A percentile compares a stretch with the other conserved stretches of the same genome.
phyloP scores from a whole-genome alignment of 306 rosid genomes.

The Inga laurina region DNA sequence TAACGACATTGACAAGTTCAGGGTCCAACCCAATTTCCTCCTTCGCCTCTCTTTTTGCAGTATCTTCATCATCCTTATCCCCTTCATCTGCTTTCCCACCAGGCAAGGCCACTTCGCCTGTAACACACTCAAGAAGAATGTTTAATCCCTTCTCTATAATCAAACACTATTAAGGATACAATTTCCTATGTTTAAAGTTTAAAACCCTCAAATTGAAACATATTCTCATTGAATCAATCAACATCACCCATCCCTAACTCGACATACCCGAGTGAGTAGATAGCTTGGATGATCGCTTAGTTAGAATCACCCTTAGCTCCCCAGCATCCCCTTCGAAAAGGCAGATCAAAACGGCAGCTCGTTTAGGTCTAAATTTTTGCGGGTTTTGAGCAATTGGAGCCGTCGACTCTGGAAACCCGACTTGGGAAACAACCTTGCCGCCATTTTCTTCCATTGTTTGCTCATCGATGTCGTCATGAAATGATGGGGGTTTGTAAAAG shows the following conservation, averaged over 20 bases:
- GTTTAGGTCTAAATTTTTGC: constrained; percentile 60
- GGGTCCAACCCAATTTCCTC: constrained; percentile 98
- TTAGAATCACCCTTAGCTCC: constrained; percentile 84
- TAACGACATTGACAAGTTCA: constrained; percentile 68
- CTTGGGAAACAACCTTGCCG: constrained; percentile 75
- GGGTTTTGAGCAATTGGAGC: constrained; percentile 53
- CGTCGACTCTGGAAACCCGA: constrained; percentile 81
- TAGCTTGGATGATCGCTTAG: constrained; percentile 72
- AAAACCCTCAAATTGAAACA: background rate
- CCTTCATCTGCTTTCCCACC: constrained; percentile 96
- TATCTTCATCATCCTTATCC: constrained; percentile 82
- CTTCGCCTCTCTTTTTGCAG: constrained; percentile 87
- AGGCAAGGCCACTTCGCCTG: constrained; percentile 95
- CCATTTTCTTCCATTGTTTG: constrained; percentile 55
- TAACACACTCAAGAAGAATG: constrained; percentile 27
- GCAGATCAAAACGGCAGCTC: constrained; percentile 92
- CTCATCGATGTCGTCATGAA: constrained; percentile 59
- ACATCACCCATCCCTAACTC: background rate
- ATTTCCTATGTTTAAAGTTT: background rate
- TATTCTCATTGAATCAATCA: constrained; percentile 6
- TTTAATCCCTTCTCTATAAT: constrained; percentile 18
- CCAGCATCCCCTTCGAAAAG: constrained; percentile 85
- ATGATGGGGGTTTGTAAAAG: constrained; percentile 68
- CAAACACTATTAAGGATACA: constrained; percentile 36
- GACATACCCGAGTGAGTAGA: constrained; percentile 88